Conservation (phyloP, 2,329 filamentous ascomycete genomes). For the Colletotrichum falcatum region DNA sequence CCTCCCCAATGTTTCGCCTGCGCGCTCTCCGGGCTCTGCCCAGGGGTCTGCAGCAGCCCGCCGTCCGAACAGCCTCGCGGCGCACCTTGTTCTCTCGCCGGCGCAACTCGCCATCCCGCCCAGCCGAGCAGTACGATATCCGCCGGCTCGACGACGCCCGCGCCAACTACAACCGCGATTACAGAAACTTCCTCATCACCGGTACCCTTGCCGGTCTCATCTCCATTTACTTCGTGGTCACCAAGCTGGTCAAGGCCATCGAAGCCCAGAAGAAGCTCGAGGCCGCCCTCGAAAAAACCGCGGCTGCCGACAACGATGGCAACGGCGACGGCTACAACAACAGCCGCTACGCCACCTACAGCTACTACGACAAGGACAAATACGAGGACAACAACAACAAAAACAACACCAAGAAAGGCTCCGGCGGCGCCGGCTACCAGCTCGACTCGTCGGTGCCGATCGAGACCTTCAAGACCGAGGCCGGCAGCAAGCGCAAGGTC, state of each 20-base stretch:
- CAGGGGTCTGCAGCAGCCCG: slow-evolving; percentile 37
- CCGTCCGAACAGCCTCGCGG: slow-evolving; percentile 41
- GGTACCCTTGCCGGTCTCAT: slow-evolving; percentile 63
- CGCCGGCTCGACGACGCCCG: slow-evolving; percentile 59
- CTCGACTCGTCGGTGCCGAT: slow-evolving; percentile 59
- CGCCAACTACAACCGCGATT: slow-evolving; percentile 63
- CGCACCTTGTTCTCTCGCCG: slow-evolving; percentile 52
- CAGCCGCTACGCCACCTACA: no score
- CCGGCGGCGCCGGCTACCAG: slow-evolving; percentile 43
- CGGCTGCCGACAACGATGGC: not conserved
- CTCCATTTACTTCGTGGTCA: slow-evolving; percentile 64
- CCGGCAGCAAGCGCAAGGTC: slow-evolving; percentile 65
- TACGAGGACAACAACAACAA: not conserved
- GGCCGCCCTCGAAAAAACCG: slow-evolving; percentile 37
- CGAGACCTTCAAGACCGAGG: slow-evolving; percentile 61
- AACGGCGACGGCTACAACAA: not conserved
- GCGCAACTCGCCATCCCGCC: slow-evolving; percentile 47
- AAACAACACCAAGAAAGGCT: not conserved
- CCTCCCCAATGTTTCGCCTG: slow-evolving; percentile 47
- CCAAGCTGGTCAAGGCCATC: slow-evolving; percentile 61
- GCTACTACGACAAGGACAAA: no score
- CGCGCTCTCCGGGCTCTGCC: slow-evolving; percentile 44
- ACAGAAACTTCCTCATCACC: slow-evolving; percentile 63
- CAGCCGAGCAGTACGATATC: slow-evolving; percentile 63
- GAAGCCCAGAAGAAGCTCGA: slow-evolving; percentile 48